phyloP scores from a whole-genome alignment of 169 alveolate species.

The Cryptosporidium tyzzeri region DNA sequence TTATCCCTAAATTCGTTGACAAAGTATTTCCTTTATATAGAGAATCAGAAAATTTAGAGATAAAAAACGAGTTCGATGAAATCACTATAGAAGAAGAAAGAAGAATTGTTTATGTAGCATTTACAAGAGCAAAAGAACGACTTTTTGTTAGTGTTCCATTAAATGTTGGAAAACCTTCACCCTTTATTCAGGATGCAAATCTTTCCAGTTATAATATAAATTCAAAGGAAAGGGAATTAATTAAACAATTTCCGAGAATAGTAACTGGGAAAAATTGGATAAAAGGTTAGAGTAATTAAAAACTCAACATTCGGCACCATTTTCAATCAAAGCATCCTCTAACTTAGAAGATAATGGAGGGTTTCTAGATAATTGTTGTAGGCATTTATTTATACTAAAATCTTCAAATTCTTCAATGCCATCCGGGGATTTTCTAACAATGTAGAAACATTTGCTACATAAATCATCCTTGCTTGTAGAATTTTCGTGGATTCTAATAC shows the following conservation, averaged over 20 bases:
- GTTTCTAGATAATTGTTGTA: constrained; percentile 63
- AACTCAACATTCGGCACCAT: neutral
- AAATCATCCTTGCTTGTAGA: neutral
- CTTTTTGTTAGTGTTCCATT: constrained; percentile 64
- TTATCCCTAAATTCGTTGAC: constrained; percentile 82
- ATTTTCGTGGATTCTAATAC: constrained; percentile 34
- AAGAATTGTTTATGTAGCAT: constrained; percentile 86
- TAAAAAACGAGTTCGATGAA: constrained; percentile 31
- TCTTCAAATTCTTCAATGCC: constrained; percentile 67
- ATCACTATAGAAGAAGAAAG: constrained; percentile 84
- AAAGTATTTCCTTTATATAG: constrained; percentile 78
- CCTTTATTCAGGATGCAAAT: constrained; percentile 60
- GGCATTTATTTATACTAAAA: constrained; percentile 56
- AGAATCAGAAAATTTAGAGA: constrained; percentile 2
- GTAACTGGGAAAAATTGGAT: constrained; percentile 28
- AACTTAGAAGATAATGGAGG: constrained; percentile 52
- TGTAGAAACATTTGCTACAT: constrained; percentile 47
- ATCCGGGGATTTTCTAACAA: constrained; percentile 10
- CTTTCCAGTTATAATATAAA: neutral
- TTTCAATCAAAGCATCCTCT: neutral
- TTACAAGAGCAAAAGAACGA: constrained; percentile 84
- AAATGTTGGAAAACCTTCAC: constrained; percentile 50
- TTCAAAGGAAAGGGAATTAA: constrained; percentile 3
- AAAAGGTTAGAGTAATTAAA: neutral
- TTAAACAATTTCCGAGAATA: constrained; percentile 53